phyloP scores from a whole-genome alignment of 2,329 filamentous ascomycete species.

The Monilinia fructicola region DNA sequence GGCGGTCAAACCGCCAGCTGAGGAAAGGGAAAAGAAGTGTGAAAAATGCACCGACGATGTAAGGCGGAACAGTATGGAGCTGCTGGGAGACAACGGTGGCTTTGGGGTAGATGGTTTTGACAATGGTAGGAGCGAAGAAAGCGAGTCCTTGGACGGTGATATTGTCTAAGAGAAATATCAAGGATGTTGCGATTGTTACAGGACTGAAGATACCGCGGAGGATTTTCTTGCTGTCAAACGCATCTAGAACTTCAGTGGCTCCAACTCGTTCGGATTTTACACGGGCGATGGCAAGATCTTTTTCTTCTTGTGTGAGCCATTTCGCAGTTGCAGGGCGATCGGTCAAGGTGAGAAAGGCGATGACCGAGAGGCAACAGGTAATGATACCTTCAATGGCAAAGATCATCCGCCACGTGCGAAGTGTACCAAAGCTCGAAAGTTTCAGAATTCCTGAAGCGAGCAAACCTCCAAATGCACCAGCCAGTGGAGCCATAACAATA shows the following conservation, averaged over 20 bases:
- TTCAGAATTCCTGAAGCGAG: conserved; percentile 64
- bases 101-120: conserved; percentile 64
- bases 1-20: conserved; percentile 59
- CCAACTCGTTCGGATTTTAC: conserved; percentile 68
- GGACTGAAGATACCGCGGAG: conserved; percentile 63
- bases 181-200: conserved; percentile 54
- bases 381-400: conserved; percentile 71
- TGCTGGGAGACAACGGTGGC: conserved; percentile 61
- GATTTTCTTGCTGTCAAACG: conserved; percentile 59
- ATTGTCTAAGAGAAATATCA: conserved; percentile 48
- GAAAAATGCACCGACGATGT: conserved; percentile 67
- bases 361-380: conserved; percentile 54
- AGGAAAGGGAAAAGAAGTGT: conserved; percentile 60
- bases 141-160: conserved; percentile 70
- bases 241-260: conserved; percentile 62
- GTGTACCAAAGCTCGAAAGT: conserved; percentile 51
- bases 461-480: conserved; percentile 69
- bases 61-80: conserved; percentile 69
- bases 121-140: conserved; percentile 71
- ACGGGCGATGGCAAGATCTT: conserved; percentile 63
- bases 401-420: conserved; percentile 67
- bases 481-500: conserved; percentile 68
- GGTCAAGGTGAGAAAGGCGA: conserved; percentile 64
- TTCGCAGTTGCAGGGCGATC: conserved; percentile 66
- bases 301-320: conserved; percentile 66